These are phyloP conservation scores for Syzygium malaccense DNA, from an alignment of 441 rosid species.

Conservation along the genomic window DNA sequence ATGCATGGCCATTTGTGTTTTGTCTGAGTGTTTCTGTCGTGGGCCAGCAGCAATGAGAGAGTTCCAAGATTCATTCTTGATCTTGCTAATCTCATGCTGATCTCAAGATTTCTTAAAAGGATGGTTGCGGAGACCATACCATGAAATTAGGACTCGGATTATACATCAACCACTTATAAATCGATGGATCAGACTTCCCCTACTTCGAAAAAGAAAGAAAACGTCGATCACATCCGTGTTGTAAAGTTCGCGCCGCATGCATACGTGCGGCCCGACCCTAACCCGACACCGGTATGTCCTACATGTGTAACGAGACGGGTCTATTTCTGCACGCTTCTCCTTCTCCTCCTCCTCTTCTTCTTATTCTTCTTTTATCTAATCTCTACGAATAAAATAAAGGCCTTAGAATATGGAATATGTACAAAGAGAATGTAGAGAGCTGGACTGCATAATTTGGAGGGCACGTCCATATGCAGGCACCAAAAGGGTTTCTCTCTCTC, in stretches of 20 bases:
- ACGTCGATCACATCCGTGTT: not conserved
- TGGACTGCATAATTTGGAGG: not conserved
- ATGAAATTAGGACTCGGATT: not conserved
- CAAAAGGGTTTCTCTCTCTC: not conserved
- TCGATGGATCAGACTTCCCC: not conserved
- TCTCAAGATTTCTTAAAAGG: not conserved
- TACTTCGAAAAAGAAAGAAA: not conserved
- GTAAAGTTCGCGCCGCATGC: not conserved
- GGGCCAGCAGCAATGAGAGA: not conserved
- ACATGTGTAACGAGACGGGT: not conserved
- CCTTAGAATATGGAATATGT: not conserved
- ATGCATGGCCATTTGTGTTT: not conserved
- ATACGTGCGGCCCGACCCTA: too few species aligned
- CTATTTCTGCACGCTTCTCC: not conserved
- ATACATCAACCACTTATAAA: not conserved
- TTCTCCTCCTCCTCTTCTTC: not conserved
- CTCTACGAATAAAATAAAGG: not conserved
- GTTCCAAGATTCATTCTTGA: not conserved
- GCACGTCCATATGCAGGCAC: not conserved
- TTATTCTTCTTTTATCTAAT: not conserved
- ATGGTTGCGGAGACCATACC: not conserved
- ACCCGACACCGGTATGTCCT: not conserved
- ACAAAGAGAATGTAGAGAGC: not conserved
- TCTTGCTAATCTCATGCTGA: not conserved
- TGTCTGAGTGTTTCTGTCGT: not conserved